Evolutionary conservation across 352 stramenopile genomes (phyloP).

Genomic region (Lagenidium sp.): DNA sequence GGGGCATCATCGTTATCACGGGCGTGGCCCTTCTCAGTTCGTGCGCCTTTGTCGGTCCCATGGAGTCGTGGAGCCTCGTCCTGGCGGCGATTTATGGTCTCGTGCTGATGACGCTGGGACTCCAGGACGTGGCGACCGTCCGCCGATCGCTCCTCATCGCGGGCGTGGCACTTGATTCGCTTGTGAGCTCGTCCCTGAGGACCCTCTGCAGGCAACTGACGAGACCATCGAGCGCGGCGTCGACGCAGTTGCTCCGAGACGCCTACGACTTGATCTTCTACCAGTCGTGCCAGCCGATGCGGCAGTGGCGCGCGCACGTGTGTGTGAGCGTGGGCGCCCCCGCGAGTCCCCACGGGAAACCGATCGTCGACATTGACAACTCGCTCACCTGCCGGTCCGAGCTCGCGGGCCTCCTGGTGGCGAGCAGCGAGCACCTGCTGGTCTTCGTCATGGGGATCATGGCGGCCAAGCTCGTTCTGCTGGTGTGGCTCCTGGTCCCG

Average conservation of each 20-base stretch:
- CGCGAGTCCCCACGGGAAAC: not conserved
- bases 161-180: conserved; percentile 9
- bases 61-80: conserved; percentile 18
- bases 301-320: conserved; percentile 11
- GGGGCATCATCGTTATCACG: not conserved
- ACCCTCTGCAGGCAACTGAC: conserved; percentile 14
- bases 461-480: conserved; percentile 2
- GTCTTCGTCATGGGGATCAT: conserved; percentile 12
- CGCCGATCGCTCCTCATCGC: conserved; percentile 6
- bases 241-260: conserved; percentile 1
- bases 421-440: conserved; percentile 5
- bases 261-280: conserved; percentile 10
- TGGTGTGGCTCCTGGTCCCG: conserved; percentile 13
- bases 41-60: conserved; percentile 15
- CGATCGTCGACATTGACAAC: conserved; percentile 1
- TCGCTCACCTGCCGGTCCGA: conserved; percentile 14
- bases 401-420: conserved; percentile 10
- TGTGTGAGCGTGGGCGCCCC: not conserved
- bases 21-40: conserved; percentile 4
- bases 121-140: too few relatives aligned
- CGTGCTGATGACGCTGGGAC: too few relatives aligned
- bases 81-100: conserved; percentile 14
- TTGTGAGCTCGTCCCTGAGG: conserved; percentile 2
- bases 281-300: conserved; percentile 16
- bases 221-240: not conserved